Base-by-base conservation (phyloP, 306 rosid genomes). In the Lablab purpureus region DNA sequence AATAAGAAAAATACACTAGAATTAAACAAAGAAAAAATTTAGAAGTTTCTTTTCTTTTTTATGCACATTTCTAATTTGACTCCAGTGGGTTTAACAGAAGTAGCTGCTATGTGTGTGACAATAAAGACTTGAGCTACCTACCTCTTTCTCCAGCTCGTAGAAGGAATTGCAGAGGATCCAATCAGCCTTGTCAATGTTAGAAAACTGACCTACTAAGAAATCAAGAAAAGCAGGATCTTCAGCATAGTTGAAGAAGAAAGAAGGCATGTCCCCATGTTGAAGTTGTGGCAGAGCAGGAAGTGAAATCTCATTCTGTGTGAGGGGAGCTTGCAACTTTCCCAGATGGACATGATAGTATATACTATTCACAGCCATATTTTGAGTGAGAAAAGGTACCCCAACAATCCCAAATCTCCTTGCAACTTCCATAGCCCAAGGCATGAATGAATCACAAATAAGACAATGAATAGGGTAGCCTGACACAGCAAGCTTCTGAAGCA, bases 121-220 rank as follows among this genome's bases (percentile, higher is more conserved):
- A 36, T 4, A 19, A 59, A 59, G 37, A 13, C 36, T 59, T 56
- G 37, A 66, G 51, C 32, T 18, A 4, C 45, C n/a, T 71, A 54
- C 77, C 77, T 54, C 76, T 51, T 70, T 47, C 12, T 30, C 63
- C 49, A 71, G 11, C 30, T 71, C 47, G 12, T 71, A 71, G 76
- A 71, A 50, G 30, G 76, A n/a, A 71, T 32, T 71, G 25, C 64
- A 71, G 30, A 71, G 49, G 32, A 51, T 52, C 76, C 76, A 71
- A 71, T 71, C 64, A 50, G 75, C 75, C 47, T 70, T 28, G 5
- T 47, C 43, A 28, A 70, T 27, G 27, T 70, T 70, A 4, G 75
- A 71, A 34, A 71, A 51, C 18, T 71, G 76, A 19, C 7, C 64
- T n/a, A 71, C 64, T 12, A 51, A 6, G 9, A 71, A 51, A 34